These are phyloP conservation scores for Mycena galopus DNA, from an alignment of 768 basidiomycete species.

Conservation along the genomic window DNA sequence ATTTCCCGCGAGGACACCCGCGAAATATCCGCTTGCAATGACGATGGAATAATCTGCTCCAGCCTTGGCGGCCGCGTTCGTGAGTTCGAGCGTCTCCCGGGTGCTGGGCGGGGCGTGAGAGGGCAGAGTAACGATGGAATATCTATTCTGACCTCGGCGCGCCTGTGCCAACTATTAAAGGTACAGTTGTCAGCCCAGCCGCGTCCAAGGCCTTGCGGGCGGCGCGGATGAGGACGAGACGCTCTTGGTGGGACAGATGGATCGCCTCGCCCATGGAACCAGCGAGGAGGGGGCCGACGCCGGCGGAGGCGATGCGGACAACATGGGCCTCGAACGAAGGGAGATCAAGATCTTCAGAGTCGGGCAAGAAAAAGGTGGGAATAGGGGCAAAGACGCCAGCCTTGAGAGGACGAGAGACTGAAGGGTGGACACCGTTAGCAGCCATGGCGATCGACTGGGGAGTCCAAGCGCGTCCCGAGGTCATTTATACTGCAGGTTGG, in stretches of 20 bases:
- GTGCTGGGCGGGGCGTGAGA: slow-evolving; percentile 61
- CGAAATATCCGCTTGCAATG: slow-evolving; percentile 90
- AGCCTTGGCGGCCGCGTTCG: slow-evolving; percentile 81
- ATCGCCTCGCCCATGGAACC: slow-evolving; percentile 92
- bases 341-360: slow-evolving; percentile 86
- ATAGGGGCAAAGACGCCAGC: slow-evolving; percentile 90
- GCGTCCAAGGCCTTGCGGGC: slow-evolving; percentile 80
- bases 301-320: slow-evolving; percentile 70
- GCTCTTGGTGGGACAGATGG: slow-evolving; percentile 78
- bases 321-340: slow-evolving; percentile 78
- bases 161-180: slow-evolving; percentile 88
- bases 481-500: slow-evolving; percentile 9
- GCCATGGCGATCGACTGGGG: slow-evolving; percentile 52
- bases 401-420: slow-evolving; percentile 64
- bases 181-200: slow-evolving; percentile 68
- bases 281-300: slow-evolving; percentile 78
- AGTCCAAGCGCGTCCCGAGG: neutral
- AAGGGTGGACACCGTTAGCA: slow-evolving; percentile 48
- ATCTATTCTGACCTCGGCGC: slow-evolving; percentile 54
- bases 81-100: slow-evolving; percentile 82
- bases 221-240: slow-evolving; percentile 71
- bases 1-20: slow-evolving; percentile 75
- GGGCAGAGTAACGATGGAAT: neutral
- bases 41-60: slow-evolving; percentile 92
- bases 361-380: slow-evolving; percentile 84